Evolutionary conservation across 495 filamentous ascomycete species (phyloP).

Genomic region (Talaromyces borbonicus): DNA sequence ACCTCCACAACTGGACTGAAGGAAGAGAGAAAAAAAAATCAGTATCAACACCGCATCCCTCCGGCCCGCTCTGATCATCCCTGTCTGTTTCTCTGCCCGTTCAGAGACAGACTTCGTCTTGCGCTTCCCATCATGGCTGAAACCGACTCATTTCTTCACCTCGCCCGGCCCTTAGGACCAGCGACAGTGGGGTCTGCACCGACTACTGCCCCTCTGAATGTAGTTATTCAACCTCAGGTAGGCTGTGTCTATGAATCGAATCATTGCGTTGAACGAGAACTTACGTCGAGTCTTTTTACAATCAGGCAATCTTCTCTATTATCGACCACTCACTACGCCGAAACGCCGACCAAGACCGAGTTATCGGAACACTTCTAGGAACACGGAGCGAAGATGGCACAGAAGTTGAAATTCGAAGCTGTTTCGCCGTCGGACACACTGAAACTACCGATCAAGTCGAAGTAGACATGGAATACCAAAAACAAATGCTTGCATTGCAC

Average conservation of each 20-base stretch:
- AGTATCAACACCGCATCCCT: slow-evolving; percentile 5
- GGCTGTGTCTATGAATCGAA: slow-evolving; percentile 14
- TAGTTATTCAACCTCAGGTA: slow-evolving; percentile 94
- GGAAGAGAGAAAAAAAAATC: slow-evolving; percentile 11
- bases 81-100: slow-evolving; percentile 8
- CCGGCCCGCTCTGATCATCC: slow-evolving; percentile 4
- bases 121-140: slow-evolving; percentile 60
- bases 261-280: background rate
- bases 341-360: slow-evolving; percentile 80
- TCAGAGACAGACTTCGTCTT: slow-evolving; percentile 2
- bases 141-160: slow-evolving; percentile 80
- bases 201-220: slow-evolving; percentile 79
- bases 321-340: slow-evolving; percentile 92
- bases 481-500: slow-evolving; percentile 92
- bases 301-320: slow-evolving; percentile 90
- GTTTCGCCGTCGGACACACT: slow-evolving; percentile 95
- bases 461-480: slow-evolving; percentile 99
- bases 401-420: slow-evolving; percentile 88
- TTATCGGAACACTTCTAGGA: slow-evolving; percentile 92
- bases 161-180: slow-evolving; percentile 83
- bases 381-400: slow-evolving; percentile 88
- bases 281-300: slow-evolving; percentile 5
- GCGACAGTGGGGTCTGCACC: slow-evolving; percentile 65
- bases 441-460: slow-evolving; percentile 98
- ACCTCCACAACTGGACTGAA: slow-evolving; percentile 17